A percentile compares a stretch with the other conserved stretches of the same genome.
phyloP scores from a whole-genome alignment of 768 basidiomycete genomes.

The Amanita exitialis region DNA sequence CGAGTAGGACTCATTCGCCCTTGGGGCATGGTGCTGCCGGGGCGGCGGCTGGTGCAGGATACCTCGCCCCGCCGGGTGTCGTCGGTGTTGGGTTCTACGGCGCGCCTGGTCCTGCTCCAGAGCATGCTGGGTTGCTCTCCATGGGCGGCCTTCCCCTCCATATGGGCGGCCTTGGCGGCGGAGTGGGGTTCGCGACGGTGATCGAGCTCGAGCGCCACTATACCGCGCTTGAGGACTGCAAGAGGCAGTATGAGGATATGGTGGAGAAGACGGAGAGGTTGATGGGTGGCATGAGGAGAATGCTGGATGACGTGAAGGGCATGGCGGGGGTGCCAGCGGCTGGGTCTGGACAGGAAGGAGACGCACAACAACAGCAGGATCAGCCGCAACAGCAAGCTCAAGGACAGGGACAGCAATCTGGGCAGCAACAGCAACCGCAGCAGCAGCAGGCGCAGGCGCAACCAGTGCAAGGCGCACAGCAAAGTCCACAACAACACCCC shows the following conservation, averaged over 20 bases:
- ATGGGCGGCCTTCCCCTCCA: conserved; percentile 28
- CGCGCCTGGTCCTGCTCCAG: background rate
- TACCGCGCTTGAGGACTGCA: conserved; percentile 49
- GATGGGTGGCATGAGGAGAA: conserved; percentile 62
- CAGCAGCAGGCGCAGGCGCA: background rate
- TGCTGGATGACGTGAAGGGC: conserved; percentile 65
- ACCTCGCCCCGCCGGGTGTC: conserved; percentile 27
- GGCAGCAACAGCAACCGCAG: background rate
- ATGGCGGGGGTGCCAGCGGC: conserved; percentile 11
- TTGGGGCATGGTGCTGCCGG: conserved; percentile 34
- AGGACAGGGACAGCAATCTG: background rate
- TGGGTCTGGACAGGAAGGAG: conserved; percentile 7
- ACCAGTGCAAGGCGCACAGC: background rate
- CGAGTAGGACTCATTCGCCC: conserved; percentile 68
- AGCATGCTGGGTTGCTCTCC: conserved; percentile 15
- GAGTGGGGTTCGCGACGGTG: conserved; percentile 30
- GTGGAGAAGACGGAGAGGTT: conserved; percentile 64
- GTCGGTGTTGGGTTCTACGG: conserved; percentile 13
- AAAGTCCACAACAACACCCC: background rate
- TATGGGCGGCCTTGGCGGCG: conserved; percentile 13
- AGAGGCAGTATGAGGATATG: conserved; percentile 62
- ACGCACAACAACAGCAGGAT: conserved; percentile 10
- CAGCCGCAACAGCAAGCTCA: background rate
- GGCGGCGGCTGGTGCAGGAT: conserved; percentile 20
- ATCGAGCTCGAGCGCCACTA: conserved; percentile 69